Base-by-base conservation (phyloP, 495 filamentous ascomycete genomes). In the Physcia stellaris region DNA sequence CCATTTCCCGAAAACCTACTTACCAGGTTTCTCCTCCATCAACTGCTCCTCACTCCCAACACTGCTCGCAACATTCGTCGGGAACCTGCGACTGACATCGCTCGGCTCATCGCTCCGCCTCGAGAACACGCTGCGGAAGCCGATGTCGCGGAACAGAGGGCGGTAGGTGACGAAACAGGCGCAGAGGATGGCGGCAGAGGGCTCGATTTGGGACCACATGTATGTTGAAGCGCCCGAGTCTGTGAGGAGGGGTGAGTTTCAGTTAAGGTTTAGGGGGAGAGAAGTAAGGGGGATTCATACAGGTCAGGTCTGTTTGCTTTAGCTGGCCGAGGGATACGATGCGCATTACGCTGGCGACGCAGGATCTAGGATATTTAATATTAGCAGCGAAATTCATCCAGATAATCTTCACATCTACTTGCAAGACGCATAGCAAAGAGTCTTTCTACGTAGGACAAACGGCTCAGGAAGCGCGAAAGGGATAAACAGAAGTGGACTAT, bases 311-410 rank as follows among this genome's bases (percentile, higher is more conserved):
- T 4, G 18, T 24, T 6, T 20, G 12, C 19, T 46, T 23, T 6
- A 46, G 27, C 16, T 30, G 43, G 36, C 43, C 36, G 23, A 54
- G 47, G 4, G 49, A 52, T 1, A 40, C 43, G 21, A 57, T 51
- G 17, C 58, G 53, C 20, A 59, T 37, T 24, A 58, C 46, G 39
- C 48, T 48, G 10, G 55, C 47, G 30, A 59, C 35, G 30, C 53
- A 58, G 15, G 52, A 55, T 10, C 57, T 60, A 24, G 12, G 24
- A 4, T 6, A 3, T n/a, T n/a, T n/a, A n/a, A 3, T 6, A 15
- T 23, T 12, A 23, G 16, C 4, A 20, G 22, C 4, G 1, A 1
- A 21, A n/a, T n/a, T n/a, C n/a, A n/a, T n/a, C n/a, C n/a, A 18
- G 12, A 10, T 9, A 16, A 3, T n/a, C 11, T 21, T n/a, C 13